These are phyloP conservation scores for Platanthera guangdongensis DNA, from an alignment of 106 monocot species.

Conservation along the genomic window DNA sequence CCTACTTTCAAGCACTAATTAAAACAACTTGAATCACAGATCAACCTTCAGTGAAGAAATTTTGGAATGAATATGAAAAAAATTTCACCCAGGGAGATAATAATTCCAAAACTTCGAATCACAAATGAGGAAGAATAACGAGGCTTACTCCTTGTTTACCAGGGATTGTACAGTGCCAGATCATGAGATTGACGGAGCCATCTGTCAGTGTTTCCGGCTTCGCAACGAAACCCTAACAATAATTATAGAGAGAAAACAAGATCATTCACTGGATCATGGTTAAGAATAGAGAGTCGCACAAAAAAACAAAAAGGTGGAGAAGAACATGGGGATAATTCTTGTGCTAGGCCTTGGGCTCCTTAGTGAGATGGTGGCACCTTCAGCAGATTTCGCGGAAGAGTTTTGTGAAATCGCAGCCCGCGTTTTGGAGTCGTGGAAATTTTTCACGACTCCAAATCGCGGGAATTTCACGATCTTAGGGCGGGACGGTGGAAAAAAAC, in stretches of 20 bases:
- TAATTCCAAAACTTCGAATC: background rate
- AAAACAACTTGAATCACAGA: background rate
- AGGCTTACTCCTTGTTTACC: slow-evolving; percentile 54
- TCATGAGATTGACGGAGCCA: slow-evolving; percentile 65
- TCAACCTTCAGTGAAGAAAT: background rate
- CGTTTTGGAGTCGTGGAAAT: too few relatives aligned
- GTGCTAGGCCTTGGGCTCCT: slow-evolving; percentile 67
- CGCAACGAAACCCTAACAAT: slow-evolving; percentile 56
- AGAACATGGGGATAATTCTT: slow-evolving; percentile 57
- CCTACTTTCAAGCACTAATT: too few relatives aligned
- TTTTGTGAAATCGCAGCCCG: too few relatives aligned
- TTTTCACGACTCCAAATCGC: too few relatives aligned
- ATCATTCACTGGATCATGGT: background rate
- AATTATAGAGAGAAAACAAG: background rate
- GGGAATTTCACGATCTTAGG: too few relatives aligned
- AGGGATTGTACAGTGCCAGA: slow-evolving; percentile 59
- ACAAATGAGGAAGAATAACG: background rate
- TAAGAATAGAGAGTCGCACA: background rate
- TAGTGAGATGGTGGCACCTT: slow-evolving; percentile 51
- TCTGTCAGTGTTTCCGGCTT: slow-evolving; percentile 53
- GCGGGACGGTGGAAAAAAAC: too few relatives aligned
- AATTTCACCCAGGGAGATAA: background rate
- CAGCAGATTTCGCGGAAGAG: too few relatives aligned
- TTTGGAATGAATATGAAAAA: background rate
- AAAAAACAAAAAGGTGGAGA: background rate